Evolutionary conservation across 1,139 yeast species (phyloP).

Genomic region (Pichiaceae sp.): DNA sequence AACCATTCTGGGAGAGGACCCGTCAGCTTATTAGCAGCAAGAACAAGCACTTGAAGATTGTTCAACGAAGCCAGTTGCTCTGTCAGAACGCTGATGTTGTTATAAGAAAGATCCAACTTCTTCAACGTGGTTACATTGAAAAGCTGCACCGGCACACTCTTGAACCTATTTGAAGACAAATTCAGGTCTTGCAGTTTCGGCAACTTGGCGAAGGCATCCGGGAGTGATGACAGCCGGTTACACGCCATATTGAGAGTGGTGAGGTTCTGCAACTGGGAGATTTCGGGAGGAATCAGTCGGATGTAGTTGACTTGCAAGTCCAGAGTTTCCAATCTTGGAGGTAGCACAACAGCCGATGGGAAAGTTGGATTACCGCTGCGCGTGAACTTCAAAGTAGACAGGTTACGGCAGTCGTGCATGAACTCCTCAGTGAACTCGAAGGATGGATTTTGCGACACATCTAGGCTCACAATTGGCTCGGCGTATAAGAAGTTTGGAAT

Average conservation of each 20-base stretch:
- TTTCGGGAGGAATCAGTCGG: slow-evolving; percentile 49
- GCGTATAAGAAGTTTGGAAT: slow-evolving; percentile 82
- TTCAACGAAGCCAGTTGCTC: slow-evolving; percentile 49
- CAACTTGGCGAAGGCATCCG: slow-evolving; percentile 51
- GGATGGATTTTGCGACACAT: slow-evolving; percentile 83
- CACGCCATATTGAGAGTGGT: slow-evolving; percentile 57
- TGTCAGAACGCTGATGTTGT: slow-evolving; percentile 50
- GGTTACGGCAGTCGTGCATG: slow-evolving; percentile 71
- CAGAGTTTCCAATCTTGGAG: slow-evolving; percentile 57
- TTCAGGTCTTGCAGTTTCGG: slow-evolving; percentile 53
- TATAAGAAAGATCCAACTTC: slow-evolving; percentile 77
- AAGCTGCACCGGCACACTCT: slow-evolving; percentile 61
- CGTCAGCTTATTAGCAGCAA: slow-evolving; percentile 68
- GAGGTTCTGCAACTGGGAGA: slow-evolving; percentile 45
- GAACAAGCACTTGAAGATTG: slow-evolving; percentile 57
- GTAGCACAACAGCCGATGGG: slow-evolving; percentile 66
- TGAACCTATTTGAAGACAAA: slow-evolving; percentile 73
- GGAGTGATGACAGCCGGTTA: slow-evolving; percentile 63
- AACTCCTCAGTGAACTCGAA: slow-evolving; percentile 78
- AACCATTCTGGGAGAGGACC: slow-evolving; percentile 48
- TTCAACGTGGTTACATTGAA: slow-evolving; percentile 50
- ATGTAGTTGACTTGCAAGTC: slow-evolving; percentile 76
- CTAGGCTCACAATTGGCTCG: slow-evolving; percentile 70
- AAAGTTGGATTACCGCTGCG: slow-evolving; percentile 67
- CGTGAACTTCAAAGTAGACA: slow-evolving; percentile 60